phyloP scores from a whole-genome alignment of 108 stramenopile species.

The Nitzschia sp. region DNA sequence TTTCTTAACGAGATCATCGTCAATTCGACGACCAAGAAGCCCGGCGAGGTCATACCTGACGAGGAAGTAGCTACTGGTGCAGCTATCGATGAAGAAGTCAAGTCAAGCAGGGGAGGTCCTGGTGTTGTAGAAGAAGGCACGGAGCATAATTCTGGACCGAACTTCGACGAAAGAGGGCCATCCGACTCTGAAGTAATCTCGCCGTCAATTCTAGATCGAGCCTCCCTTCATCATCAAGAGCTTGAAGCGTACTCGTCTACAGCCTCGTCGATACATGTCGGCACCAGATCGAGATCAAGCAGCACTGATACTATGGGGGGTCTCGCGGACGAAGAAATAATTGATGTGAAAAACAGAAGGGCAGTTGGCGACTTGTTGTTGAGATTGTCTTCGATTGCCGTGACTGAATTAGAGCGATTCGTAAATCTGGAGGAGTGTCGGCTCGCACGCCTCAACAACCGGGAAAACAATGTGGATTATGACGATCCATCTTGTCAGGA shows the following conservation, averaged over 20 bases:
- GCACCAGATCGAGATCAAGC: not conserved
- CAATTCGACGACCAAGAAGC: conserved; percentile 21
- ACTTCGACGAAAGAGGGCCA: too few relatives aligned
- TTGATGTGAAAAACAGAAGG: not conserved
- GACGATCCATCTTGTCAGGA: conserved; percentile 58
- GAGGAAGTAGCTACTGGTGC: not conserved
- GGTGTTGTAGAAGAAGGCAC: not conserved
- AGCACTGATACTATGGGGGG: not conserved
- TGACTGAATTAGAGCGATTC: conserved; percentile 58
- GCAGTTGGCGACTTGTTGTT: conserved; percentile 43
- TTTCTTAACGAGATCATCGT: conserved; percentile 70
- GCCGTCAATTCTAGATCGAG: not conserved
- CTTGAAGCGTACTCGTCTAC: not conserved
- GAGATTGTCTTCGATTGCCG: conserved; percentile 49
- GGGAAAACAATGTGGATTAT: conserved; percentile 58
- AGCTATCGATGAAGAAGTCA: not conserved
- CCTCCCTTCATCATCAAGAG: not conserved
- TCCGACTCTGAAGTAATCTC: not conserved
- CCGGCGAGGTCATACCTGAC: not conserved
- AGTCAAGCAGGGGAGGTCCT: too few relatives aligned
- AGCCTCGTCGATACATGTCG: conserved; percentile 5
- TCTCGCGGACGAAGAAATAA: conserved; percentile 14
- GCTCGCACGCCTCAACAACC: conserved; percentile 33
- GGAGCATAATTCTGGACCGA: not conserved
- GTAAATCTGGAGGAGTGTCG: conserved; percentile 66